phyloP scores from a whole-genome alignment of 441 rosid genomes.

The Eutrema salsugineum region DNA sequence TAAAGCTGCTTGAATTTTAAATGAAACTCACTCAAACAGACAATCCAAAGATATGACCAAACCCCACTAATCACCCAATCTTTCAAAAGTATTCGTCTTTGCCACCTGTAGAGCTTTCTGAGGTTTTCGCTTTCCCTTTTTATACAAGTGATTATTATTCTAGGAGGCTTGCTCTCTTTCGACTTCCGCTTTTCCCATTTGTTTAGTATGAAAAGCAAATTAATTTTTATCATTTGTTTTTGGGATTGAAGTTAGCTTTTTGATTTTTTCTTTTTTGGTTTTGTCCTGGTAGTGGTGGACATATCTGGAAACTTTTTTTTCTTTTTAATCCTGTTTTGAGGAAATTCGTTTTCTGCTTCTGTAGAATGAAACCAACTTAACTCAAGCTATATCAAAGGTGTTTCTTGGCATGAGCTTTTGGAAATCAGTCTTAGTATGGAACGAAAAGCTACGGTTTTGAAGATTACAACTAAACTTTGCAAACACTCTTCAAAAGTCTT shows the following conservation, averaged over 20 bases:
- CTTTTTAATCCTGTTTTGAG: neutral
- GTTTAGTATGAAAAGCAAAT: neutral
- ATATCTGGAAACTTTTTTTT: slow-evolving; percentile 9
- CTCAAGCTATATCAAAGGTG: neutral
- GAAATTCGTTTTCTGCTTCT: neutral
- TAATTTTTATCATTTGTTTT: neutral
- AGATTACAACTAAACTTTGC: neutral
- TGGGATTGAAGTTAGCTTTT: neutral
- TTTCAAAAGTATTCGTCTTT: slow-evolving; percentile 4
- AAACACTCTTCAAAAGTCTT: neutral
- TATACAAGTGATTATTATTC: neutral
- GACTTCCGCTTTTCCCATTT: neutral
- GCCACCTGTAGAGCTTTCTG: neutral
- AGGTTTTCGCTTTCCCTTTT: neutral
- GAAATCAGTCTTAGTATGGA: neutral
- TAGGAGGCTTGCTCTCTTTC: neutral
- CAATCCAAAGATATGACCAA: neutral
- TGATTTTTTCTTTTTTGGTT: slow-evolving; percentile 3
- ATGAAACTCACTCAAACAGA: neutral
- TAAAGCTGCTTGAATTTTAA: neutral
- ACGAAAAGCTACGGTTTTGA: neutral
- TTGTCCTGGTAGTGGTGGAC: slow-evolving; percentile 22
- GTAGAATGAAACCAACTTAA: neutral
- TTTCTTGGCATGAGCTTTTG: neutral
- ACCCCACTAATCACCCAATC: neutral